These are phyloP conservation scores for Sordariomycetes sp. DNA, from an alignment of 2,329 filamentous ascomycete genomes.

Conservation along the genomic window DNA sequence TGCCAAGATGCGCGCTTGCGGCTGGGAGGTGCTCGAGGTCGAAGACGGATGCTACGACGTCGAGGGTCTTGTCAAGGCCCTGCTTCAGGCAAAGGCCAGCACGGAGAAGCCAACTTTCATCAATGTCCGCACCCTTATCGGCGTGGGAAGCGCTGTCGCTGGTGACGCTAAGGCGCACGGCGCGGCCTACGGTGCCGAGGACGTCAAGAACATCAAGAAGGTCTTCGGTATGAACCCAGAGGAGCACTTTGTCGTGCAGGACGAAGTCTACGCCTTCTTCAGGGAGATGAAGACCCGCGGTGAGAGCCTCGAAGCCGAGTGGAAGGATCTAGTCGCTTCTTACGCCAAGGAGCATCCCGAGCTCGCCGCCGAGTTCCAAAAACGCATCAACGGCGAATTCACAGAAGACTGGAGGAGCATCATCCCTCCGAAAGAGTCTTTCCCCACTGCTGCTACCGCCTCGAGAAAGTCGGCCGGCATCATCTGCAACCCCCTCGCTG, in stretches of 20 bases:
- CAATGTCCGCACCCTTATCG: conserved; percentile 49
- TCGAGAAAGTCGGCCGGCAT: conserved; percentile 39
- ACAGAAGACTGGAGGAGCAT: conserved; percentile 36
- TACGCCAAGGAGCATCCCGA: conserved; percentile 38
- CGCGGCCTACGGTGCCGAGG: conserved; percentile 43
- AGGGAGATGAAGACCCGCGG: conserved; percentile 31
- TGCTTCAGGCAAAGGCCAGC: conserved; percentile 31
- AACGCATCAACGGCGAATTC: conserved; percentile 36
- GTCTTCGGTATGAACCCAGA: conserved; percentile 23
- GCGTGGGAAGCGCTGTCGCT: conserved; percentile 36
- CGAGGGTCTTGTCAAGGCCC: conserved; percentile 26
- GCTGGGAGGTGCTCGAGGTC: conserved; percentile 47
- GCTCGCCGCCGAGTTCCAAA: conserved; percentile 37
- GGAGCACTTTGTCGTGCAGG: conserved; percentile 23
- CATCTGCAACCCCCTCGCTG: conserved; percentile 41
- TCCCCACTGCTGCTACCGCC: conserved; percentile 36
- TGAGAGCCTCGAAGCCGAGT: conserved; percentile 33
- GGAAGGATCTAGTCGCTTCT: conserved; percentile 29
- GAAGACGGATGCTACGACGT: conserved; percentile 43
- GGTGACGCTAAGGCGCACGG: conserved; percentile 48
- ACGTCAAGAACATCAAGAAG: conserved; percentile 32
- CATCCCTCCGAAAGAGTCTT: conserved; percentile 31
- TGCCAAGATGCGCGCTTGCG: conserved; percentile 45
- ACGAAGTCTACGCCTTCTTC: conserved; percentile 43
- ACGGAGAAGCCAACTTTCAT: conserved; percentile 46